Conservation (phyloP, 495 filamentous ascomycete genomes). For the Penicillium diatomitis region DNA sequence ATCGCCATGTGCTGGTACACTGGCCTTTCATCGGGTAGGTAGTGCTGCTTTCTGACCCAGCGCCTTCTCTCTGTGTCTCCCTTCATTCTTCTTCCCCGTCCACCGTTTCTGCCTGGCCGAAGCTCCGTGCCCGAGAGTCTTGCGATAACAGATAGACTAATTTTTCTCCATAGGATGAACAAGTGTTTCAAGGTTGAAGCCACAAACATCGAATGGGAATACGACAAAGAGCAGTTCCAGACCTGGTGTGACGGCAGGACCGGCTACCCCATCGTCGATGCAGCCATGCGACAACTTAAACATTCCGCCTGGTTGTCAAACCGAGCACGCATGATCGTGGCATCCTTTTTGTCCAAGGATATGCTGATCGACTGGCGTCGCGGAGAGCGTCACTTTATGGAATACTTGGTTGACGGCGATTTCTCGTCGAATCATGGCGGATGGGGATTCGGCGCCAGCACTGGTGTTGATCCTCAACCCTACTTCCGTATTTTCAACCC, state of each 20-base stretch:
- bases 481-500: constrained; percentile 94
- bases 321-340: constrained; percentile 78
- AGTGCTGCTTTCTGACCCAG: background rate
- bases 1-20: constrained; percentile 75
- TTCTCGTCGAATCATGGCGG: constrained; percentile 90
- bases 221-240: constrained; percentile 54
- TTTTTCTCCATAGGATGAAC: constrained; percentile 57
- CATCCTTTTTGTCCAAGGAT: constrained; percentile 82
- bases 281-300: constrained; percentile 78
- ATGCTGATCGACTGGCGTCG: constrained; percentile 84
- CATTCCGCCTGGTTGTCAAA: constrained; percentile 80
- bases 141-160: background rate
- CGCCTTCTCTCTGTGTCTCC: background rate
- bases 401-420: constrained; percentile 80
- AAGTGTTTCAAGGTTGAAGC: constrained; percentile 89
- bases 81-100: no score
- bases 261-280: constrained; percentile 83
- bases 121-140: background rate
- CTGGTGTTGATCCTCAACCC: constrained; percentile 85
- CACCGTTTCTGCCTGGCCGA: no score
- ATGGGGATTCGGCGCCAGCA: constrained; percentile 75
- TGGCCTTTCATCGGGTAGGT: constrained; percentile 82
- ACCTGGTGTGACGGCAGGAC: constrained; percentile 73
- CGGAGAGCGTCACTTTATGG: constrained; percentile 85
- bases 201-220: constrained; percentile 76